phyloP scores from a whole-genome alignment of 176 grass and related monocot genomes.

The Tillandsia fasciculata region DNA sequence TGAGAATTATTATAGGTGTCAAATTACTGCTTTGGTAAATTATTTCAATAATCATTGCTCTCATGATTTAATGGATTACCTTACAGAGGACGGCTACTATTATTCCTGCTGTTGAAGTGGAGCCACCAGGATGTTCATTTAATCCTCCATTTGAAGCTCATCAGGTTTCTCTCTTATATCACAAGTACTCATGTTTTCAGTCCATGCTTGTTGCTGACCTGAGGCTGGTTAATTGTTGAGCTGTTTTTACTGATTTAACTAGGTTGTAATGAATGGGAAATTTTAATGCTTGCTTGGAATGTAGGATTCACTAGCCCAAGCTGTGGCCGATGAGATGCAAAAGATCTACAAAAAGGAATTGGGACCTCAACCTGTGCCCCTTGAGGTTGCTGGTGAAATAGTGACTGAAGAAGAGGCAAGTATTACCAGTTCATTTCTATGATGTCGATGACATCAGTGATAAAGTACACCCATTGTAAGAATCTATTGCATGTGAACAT shows the following conservation, averaged over 20 bases:
- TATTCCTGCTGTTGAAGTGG: conserved; percentile 86
- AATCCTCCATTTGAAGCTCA: conserved; percentile 82
- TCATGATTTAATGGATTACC: conserved; percentile 4
- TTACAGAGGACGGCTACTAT: conserved; percentile 38
- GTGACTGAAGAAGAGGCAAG: conserved; percentile 88
- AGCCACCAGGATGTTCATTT: conserved; percentile 78
- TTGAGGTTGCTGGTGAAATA: conserved; percentile 66
- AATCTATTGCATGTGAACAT: background rate
- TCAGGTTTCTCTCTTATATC: conserved; percentile 43
- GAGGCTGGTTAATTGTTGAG: conserved; percentile 2
- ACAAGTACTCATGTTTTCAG: background rate
- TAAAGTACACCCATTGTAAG: background rate
- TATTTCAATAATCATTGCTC: background rate
- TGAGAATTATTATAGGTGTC: no score
- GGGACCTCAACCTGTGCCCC: conserved; percentile 68
- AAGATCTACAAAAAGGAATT: conserved; percentile 74
- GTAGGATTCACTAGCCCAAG: conserved; percentile 79
- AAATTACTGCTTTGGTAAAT: no score
- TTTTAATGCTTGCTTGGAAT: conserved; percentile 5
- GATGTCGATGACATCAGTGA: background rate
- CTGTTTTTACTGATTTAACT: background rate
- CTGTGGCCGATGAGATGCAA: conserved; percentile 76
- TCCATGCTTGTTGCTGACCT: background rate
- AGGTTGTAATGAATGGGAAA: conserved; percentile 1
- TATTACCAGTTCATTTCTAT: conserved; percentile 7